Evolutionary conservation across 2,329 filamentous ascomycete species (phyloP).

Genomic region (Penicillium sp.): DNA sequence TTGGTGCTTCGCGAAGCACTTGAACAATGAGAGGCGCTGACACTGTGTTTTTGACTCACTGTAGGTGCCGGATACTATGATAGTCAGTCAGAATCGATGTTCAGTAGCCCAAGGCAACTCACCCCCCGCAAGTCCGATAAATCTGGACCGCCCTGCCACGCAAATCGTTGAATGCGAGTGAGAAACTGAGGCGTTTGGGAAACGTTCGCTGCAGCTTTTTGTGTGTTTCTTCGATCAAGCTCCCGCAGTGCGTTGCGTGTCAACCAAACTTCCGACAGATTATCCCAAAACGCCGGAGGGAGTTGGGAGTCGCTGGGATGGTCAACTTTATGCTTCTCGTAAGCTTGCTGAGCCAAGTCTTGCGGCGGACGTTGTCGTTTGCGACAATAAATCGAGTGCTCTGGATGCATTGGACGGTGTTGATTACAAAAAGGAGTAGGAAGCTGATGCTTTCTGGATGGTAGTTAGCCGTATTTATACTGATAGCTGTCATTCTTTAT

Average conservation of each 20-base stretch:
- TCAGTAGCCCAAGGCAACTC: neutral
- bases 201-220: neutral
- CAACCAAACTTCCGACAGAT: neutral
- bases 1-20: neutral
- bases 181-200: no score
- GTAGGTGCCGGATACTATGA: slow-evolving; percentile 4
- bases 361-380: neutral
- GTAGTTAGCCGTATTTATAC: neutral
- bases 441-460: neutral
- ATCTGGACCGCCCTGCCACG: slow-evolving; percentile 4
- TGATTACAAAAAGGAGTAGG: no score
- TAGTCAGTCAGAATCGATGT: neutral
- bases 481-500: neutral
- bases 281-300: slow-evolving; percentile 2
- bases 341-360: neutral
- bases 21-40: neutral
- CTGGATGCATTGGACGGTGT: slow-evolving; percentile 3
- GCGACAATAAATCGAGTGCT: neutral
- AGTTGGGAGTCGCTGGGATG: neutral
- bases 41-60: neutral
- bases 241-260: neutral
- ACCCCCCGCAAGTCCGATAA: slow-evolving; percentile 4
- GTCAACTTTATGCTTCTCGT: neutral
- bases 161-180: neutral
- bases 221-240: slow-evolving; percentile 1